Base-by-base conservation (phyloP, 225 moss, liverwort and hornwort genomes). In the Ulota crispa region DNA sequence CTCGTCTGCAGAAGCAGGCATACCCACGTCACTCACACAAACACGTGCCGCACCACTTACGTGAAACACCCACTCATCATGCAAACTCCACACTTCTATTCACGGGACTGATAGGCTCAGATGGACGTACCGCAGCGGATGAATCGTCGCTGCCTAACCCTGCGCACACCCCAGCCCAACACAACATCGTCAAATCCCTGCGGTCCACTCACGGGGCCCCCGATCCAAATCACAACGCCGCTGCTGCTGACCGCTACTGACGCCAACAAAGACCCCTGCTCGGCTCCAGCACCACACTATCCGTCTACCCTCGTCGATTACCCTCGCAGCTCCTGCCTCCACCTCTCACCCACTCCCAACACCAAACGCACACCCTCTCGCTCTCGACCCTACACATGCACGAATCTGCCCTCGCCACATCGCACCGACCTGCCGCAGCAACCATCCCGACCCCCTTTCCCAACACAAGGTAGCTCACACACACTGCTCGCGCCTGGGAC, bases 1-100 rank as follows among this genome's bases (percentile, higher is more conserved):
- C 68, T 78, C 32, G 83, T 39, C 89, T 86, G 84, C 81, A 82
- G 24, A 69, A 26, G 36, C 73, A 78, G 37, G 20, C 76, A 80
- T n/a, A 57, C 37, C 68, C 53, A 30, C 26, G 24, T 0, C 7
- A 68, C 63, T 78, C 73, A 78, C 80, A 83, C 27, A 39, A 73
- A 11, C 21, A 77, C 42, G 11, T 53, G 26, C 15, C 19, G 11
- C 37, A 61, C 7, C n/a, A 64, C 39, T 15, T 5, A 68, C 0
- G 21, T 5, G 8, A 57, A 56, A 26, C 26, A 78, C 59, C 1
- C 30, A 61, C 50, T 60, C 30, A 64, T 7, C 18, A 21, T 30
- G 24, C 30, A 70, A 80, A 65, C 0, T 5, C 20, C 34, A 62
- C 0, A 30, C n/a, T 9, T 32, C 27, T 56, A 21, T 54, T 57